These are phyloP conservation scores for Aspergillus nomiae DNA, from an alignment of 2,329 filamentous ascomycete genomes.

Conservation along the genomic window DNA sequence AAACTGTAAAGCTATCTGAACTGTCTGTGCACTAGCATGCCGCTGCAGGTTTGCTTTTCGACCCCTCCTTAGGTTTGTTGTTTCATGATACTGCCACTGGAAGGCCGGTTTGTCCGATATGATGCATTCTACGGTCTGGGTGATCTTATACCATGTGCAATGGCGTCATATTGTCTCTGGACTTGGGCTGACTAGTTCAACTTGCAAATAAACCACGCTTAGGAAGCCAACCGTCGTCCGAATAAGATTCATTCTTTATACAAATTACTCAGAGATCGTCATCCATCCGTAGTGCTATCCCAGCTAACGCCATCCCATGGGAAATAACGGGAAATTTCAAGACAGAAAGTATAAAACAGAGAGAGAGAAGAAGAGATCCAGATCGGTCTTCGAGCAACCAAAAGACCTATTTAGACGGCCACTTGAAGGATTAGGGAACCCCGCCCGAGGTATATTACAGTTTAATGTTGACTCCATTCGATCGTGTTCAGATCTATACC, in stretches of 20 bases:
- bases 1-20: too few relatives aligned
- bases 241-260: conserved; percentile 21
- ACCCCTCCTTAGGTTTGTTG: too few relatives aligned
- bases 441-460: background rate
- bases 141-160: background rate
- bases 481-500: conserved; percentile 94
- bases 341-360: background rate
- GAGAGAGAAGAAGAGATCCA: conserved; percentile 11
- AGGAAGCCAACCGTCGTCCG: background rate
- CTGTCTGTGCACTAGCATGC: too few relatives aligned
- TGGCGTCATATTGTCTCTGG: background rate
- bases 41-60: too few relatives aligned
- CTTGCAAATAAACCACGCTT: background rate
- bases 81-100: too few relatives aligned
- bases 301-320: conserved; percentile 28
- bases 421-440: conserved; percentile 1
- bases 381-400: conserved; percentile 6
- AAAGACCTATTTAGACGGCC: background rate
- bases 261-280: conserved; percentile 16
- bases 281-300: conserved; percentile 23
- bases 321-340: conserved; percentile 15
- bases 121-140: background rate
- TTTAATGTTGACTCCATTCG: conserved; percentile 87
- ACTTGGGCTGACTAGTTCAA: background rate
- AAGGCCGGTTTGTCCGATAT: too few relatives aligned